phyloP scores from a whole-genome alignment of 495 filamentous ascomycete species.

The Penicillium robsamsonii region DNA sequence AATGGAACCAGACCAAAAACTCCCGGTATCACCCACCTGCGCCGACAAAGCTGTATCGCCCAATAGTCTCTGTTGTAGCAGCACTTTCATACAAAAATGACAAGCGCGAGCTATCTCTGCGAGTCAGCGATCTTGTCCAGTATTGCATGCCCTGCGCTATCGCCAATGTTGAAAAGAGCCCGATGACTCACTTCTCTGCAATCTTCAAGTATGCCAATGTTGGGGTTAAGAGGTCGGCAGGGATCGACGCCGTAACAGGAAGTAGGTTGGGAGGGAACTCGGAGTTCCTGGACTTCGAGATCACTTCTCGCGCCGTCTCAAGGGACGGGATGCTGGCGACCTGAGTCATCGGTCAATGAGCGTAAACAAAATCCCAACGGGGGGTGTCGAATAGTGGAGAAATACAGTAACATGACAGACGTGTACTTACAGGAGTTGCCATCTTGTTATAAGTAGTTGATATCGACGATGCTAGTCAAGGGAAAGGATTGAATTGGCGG shows the following conservation, averaged over 20 bases:
- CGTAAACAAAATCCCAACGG: constrained; percentile 3
- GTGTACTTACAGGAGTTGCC: constrained; percentile 37
- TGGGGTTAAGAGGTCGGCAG: constrained; percentile 89
- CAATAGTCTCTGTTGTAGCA: constrained; percentile 84
- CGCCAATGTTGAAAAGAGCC: constrained; percentile 5
- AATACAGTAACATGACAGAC: neutral
- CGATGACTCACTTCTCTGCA: constrained; percentile 60
- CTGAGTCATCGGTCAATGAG: constrained; percentile 30
- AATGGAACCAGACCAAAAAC: constrained; percentile 5
- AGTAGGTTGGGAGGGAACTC: constrained; percentile 74
- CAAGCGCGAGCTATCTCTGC: constrained; percentile 40
- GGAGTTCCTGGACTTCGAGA: constrained; percentile 47
- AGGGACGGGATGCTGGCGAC: constrained; percentile 41
- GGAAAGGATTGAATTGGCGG: constrained; percentile 25
- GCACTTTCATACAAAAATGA: constrained; percentile 92
- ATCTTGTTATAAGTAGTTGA: constrained; percentile 21
- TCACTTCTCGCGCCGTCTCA: constrained; percentile 48
- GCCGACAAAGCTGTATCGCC: constrained; percentile 92
- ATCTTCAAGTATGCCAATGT: constrained; percentile 90
- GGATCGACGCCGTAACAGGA: constrained; percentile 79
- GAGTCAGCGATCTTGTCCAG: constrained; percentile 16
- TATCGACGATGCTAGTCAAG: constrained; percentile 1
- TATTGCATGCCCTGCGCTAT: constrained; percentile 7
- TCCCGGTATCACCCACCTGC: constrained; percentile 54
- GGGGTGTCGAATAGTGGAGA: neutral